Base-by-base conservation (phyloP, 2,329 filamentous ascomycete species). In the Aspergillus melleus region DNA sequence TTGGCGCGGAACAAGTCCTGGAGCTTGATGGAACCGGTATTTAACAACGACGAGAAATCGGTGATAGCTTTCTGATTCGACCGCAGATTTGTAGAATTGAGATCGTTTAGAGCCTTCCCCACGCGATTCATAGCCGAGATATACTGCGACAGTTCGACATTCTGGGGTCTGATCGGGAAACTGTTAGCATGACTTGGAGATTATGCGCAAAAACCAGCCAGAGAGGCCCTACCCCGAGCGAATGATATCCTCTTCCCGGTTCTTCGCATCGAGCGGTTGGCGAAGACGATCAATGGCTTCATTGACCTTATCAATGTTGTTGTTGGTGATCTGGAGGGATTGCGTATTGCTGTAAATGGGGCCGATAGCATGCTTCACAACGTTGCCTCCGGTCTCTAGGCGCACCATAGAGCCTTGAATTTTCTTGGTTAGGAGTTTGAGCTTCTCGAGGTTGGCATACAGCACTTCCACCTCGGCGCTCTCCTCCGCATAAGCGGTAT, bases 301-400 rank as follows among this genome's bases (percentile, higher is more conserved):
- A 60, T 96, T 86, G 39, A 97, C 87, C 62, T 86, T 85, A 72
- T 98, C 93, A 68, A 98, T 90, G 73, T 99, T 99, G 66, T 85
- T 88, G 66, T 91, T 92, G 39, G 96, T 86, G n/a, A 89, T 85
- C 76, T 98, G 95, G 22, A 98, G 83, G 63, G 88, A 89, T 76
- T 92, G 90, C 0, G 95, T 98, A 76, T 97, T 96, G 68, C 90
- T 91, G 72, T 93, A 96, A 47, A 99, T 89, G 9, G 95, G 95
- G 0, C 92, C 92, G 58, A 96, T 92, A 11, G 96, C 93, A 72
- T 96, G 91, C 70, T 92, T 89, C 20, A 98, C 92, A 61, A 90
- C 93, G 77, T 92, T 92, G 19, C 94, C 95, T 55, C 91, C 96
- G 42, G 89, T 87, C 69, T 98, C 92, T 36, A 99, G 83, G 58